phyloP scores from a whole-genome alignment of 192 early-diverging fungal genomes.

The Glomus cerebriforme region DNA sequence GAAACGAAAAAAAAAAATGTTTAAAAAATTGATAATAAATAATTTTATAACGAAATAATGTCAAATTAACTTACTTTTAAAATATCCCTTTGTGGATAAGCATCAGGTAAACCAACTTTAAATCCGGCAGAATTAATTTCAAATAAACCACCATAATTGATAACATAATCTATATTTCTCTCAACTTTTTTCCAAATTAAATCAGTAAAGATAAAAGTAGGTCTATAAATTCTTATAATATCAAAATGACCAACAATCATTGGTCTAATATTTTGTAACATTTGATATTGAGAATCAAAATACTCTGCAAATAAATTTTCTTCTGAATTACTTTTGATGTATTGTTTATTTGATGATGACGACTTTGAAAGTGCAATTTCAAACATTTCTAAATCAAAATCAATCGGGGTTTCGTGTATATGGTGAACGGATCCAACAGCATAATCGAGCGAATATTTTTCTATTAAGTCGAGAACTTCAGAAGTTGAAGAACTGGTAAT shows the following conservation, averaged over 20 bases:
- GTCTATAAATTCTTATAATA: slow-evolving; percentile 78
- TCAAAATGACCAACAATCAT: slow-evolving; percentile 96
- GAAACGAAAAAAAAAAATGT: not conserved
- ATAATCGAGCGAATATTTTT: slow-evolving; percentile 65
- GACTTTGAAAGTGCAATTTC: slow-evolving; percentile 43
- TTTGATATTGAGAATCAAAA: slow-evolving; percentile 85
- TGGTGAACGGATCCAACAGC: slow-evolving; percentile 95
- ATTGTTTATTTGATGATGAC: not conserved
- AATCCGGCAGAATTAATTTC: slow-evolving; percentile 94
- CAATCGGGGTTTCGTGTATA: slow-evolving; percentile 75
- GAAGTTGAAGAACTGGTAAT: slow-evolving; percentile 50
- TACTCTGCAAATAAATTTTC: slow-evolving; percentile 69
- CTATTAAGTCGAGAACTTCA: slow-evolving; percentile 1
- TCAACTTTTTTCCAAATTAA: slow-evolving; percentile 55
- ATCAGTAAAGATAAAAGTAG: slow-evolving; percentile 34
- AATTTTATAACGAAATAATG: not conserved
- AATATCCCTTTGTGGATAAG: slow-evolving; percentile 89
- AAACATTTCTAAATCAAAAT: slow-evolving; percentile 72
- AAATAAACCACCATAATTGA: slow-evolving; percentile 82
- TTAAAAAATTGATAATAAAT: not conserved
- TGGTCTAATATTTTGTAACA: slow-evolving; percentile 74
- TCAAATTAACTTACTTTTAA: slow-evolving; percentile 55
- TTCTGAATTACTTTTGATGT: not conserved
- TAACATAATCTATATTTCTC: slow-evolving; percentile 83
- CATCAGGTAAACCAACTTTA: slow-evolving; percentile 83